Evolutionary conservation across 139 green algal species (phyloP).

Genomic region (Trebouxia sp.): DNA sequence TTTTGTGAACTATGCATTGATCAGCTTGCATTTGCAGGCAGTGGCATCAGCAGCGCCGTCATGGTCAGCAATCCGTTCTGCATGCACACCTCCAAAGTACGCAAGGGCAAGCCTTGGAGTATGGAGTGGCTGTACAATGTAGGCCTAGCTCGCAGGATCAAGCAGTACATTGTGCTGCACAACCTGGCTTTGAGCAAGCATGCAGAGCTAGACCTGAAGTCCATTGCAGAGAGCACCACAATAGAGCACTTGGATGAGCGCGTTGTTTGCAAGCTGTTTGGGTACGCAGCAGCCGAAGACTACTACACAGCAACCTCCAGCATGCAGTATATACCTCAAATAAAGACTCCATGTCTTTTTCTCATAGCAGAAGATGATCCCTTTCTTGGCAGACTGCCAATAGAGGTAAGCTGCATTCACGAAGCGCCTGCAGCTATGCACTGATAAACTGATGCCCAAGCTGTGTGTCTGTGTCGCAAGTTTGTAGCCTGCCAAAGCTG

Average conservation of each 20-base stretch:
- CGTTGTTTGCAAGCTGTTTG: slow-evolving; percentile 26
- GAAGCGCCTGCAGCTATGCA: not conserved
- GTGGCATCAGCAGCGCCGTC: slow-evolving; percentile 53
- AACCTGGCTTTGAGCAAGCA: slow-evolving; percentile 35
- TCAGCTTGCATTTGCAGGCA: slow-evolving; percentile 36
- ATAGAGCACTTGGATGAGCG: slow-evolving; percentile 32
- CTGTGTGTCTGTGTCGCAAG: not conserved
- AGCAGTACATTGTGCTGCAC: slow-evolving; percentile 48
- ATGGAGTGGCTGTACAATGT: slow-evolving; percentile 64
- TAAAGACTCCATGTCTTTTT: slow-evolving; percentile 59
- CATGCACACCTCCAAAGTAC: slow-evolving; percentile 39
- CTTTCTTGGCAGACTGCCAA: slow-evolving; percentile 49
- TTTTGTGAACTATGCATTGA: not conserved
- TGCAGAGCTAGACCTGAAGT: not conserved
- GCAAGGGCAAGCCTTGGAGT: slow-evolving; percentile 41
- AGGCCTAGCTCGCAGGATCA: slow-evolving; percentile 47
- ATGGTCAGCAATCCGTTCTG: slow-evolving; percentile 58
- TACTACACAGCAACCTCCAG: slow-evolving; percentile 57
- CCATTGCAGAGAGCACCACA: not conserved
- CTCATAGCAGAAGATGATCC: slow-evolving; percentile 64
- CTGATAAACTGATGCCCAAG: not conserved
- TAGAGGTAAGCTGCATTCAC: not conserved
- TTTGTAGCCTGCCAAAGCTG: not conserved
- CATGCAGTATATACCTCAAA: slow-evolving; percentile 53
- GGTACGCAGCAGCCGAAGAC: slow-evolving; percentile 41